phyloP scores from a whole-genome alignment of 352 stramenopile species.

The Phytophthora megakarya region DNA sequence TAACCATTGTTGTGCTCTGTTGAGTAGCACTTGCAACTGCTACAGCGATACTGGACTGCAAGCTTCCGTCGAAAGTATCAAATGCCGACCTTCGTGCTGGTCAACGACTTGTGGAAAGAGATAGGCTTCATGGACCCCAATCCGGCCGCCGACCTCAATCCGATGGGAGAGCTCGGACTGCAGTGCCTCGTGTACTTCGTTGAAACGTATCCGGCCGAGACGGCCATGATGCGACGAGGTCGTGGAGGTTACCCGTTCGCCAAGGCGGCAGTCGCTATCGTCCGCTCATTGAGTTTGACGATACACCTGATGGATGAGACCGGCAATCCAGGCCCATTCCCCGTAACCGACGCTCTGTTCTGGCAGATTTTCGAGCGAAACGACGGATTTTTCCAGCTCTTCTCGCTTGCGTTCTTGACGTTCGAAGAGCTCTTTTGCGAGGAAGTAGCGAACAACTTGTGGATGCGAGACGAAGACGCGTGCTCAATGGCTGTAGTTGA shows the following conservation, averaged over 20 bases:
- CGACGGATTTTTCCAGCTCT: conserved; percentile 59
- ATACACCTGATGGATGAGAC: conserved; percentile 55
- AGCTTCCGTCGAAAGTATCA: conserved; percentile 46
- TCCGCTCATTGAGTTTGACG: conserved; percentile 51
- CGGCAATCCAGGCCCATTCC: conserved; percentile 47
- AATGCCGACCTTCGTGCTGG: conserved; percentile 47
- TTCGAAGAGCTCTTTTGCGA: conserved; percentile 78
- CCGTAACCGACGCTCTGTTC: conserved; percentile 56
- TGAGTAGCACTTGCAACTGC: conserved; percentile 54
- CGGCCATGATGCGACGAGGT: conserved; percentile 65
- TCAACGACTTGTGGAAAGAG: conserved; percentile 50
- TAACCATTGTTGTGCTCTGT: conserved; percentile 8
- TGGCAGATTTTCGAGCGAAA: conserved; percentile 67
- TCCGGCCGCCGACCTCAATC: conserved; percentile 58
- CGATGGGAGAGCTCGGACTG: conserved; percentile 62
- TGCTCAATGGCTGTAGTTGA: conserved; percentile 48
- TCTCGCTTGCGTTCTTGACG: conserved; percentile 61
- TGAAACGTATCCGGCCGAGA: conserved; percentile 59
- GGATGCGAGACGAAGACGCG: conserved; percentile 34
- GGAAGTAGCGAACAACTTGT: conserved; percentile 42
- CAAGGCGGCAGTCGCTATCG: conserved; percentile 57
- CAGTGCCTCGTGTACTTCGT: conserved; percentile 73
- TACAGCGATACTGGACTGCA: conserved; percentile 66
- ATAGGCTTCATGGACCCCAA: conserved; percentile 58
- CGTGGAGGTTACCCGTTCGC: conserved; percentile 68